Base-by-base conservation (phyloP, 2,329 filamentous ascomycete genomes). In the Seiridium unicorne region DNA sequence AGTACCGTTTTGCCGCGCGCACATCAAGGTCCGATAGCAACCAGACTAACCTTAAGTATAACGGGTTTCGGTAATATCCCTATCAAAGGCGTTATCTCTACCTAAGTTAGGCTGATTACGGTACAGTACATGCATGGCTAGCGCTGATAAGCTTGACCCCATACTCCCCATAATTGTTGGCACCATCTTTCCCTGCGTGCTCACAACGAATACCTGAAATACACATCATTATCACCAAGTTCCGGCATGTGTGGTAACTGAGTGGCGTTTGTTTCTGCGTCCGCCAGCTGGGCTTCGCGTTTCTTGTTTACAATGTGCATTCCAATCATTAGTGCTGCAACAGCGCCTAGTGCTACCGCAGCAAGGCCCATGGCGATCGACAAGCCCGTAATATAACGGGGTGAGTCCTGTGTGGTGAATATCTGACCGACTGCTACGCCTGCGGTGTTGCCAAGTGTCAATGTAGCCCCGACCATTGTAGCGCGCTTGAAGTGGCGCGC, bases 401-500 rank as follows among this genome's bases (percentile, higher is more conserved):
- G 70, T 60, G 71, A 59, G 57, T 66, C 60, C 31, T 65, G 11
- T 51, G 68, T 60, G 54, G 69, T 69, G 59, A 77, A 82, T 0
- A 82, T 74, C 61, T 82, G 80, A 0, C 78, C 79, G 0, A 78
- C 77, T 1, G 79, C 77, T 7, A 82, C 76, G 9, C 80, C 80
- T 0, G 79, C 79, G 1, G 74, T 76, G 38, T 83, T 83, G 1
- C 75, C 80, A 1, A 83, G 72, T 0, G 79, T 81, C 55, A 79
- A 76, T 8, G 80, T 75, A 35, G 79, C 67, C 1, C 79, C 79
- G 9, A 82, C 75, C 3, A 75, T 78, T 0, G 80, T 73, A 0
- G 80, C 79, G 13, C 80, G 76, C 34, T 79, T 75, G 66, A 80
- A 81, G 48, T 83, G 79, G 1, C 75, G 76, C 4, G 78, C 77